Evolutionary conservation across 2,329 filamentous ascomycete genomes (phyloP).

Genomic region (Cladophialophora yegresii): DNA sequence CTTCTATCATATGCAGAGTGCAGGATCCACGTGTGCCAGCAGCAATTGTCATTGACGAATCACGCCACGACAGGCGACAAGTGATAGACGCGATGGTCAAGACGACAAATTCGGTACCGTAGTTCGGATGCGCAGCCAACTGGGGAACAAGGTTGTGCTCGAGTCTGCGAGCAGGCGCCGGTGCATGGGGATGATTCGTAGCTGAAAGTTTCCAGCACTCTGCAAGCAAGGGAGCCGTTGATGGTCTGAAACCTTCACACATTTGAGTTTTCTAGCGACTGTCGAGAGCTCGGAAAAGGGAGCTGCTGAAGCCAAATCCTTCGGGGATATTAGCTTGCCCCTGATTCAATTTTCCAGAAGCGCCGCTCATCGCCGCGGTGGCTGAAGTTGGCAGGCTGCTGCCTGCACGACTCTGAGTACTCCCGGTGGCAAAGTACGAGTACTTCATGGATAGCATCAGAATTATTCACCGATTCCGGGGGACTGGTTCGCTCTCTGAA

Average conservation of each 20-base stretch:
- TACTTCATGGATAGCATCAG: neutral
- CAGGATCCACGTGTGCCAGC: neutral
- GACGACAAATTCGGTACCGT: neutral
- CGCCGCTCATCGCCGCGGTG: neutral
- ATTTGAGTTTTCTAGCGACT: constrained; percentile 10
- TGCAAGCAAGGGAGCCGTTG: constrained; percentile 1
- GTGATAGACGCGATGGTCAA: neutral
- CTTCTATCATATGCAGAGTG: neutral
- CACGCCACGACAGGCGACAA: neutral
- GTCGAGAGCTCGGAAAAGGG: neutral
- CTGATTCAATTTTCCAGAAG: constrained; percentile 32
- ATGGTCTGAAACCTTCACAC: constrained; percentile 9
- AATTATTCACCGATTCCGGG: constrained; percentile 11
- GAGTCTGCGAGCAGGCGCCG: neutral
- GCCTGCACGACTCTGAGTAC: too few species aligned
- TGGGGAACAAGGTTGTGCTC: constrained; percentile 5
- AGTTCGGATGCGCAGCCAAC: neutral
- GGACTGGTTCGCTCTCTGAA: constrained; percentile 14
- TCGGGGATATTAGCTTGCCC: constrained; percentile 14
- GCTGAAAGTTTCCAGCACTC: neutral
- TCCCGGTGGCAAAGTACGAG: neutral
- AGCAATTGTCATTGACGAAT: too few species aligned
- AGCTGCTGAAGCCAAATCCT: neutral
- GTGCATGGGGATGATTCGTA: neutral
- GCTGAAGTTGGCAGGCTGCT: too few species aligned